Evolutionary conservation across 2,329 filamentous ascomycete genomes (phyloP), one percentile per base, ranked within the genome.

Genomic region (Tolypocladium album): DNA sequence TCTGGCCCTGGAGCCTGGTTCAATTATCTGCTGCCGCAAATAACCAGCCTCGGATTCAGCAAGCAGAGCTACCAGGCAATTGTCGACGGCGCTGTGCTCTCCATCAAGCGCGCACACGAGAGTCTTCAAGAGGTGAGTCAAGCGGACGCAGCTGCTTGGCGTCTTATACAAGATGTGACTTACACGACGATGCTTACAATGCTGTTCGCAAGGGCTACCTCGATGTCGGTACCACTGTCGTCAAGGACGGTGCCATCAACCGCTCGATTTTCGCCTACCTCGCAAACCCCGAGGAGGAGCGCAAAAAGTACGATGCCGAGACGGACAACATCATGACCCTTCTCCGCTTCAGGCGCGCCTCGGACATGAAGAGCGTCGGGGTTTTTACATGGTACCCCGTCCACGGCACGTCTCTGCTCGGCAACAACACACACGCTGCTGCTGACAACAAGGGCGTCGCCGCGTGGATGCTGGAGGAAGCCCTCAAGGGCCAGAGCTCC

Each of bases 391-490:
- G 92, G 90, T 96, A 93, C 71, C 85, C 93, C 3, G 89, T 92
- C 0, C 93, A 97, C 71, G 92, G 92, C 55, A 97, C 93, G 0
- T 96, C 91, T 0, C 84, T 97, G 73, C 84, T 92, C 31, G 88
- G 89, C 59, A 97, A 97, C 75, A 96, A 96, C 74, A 97, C 92
- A 0, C 80, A 96, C 17, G 84, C 94, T 57, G 87, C 92, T 3
- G 93, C 90, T n/a, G 93, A 97, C 72, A 97, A 97, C 77, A 97
- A 97, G 75, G 93, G 93, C 15, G 90, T 96, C 8, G 92, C 93
- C 2, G 89, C 92, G 0, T 88, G 88, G 69, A 77, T 96, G 15
- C 87, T 97, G 58, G 93, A 97, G 71, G 82, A 88, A 64, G 86
- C 83, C 58, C 79, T 88, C 56, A 71, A 75, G 2, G 74, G 72